A percentile compares a stretch with the other conserved stretches of the same genome.
These are phyloP conservation scores for Lichtheimia corymbifera DNA, from an alignment of 371 early-diverging fungal genomes.

Conservation along the genomic window DNA sequence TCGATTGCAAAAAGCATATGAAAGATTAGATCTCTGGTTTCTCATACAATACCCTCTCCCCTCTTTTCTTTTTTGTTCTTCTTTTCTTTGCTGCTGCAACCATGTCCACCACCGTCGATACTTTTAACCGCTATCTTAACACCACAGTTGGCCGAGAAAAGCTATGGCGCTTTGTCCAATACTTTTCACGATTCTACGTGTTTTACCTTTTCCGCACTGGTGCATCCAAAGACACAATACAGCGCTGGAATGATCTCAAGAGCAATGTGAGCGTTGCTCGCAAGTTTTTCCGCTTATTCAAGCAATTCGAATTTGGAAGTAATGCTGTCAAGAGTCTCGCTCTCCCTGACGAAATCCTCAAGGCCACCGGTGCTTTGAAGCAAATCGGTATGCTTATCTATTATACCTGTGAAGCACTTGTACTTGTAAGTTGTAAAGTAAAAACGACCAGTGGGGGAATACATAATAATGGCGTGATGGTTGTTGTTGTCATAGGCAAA, in stretches of 20 bases:
- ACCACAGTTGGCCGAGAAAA: slow-evolving; percentile 84
- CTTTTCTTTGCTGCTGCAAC: background rate
- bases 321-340: slow-evolving; percentile 52
- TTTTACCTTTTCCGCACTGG: slow-evolving; percentile 57
- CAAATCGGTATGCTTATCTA: slow-evolving; percentile 60
- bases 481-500: slow-evolving; percentile 22
- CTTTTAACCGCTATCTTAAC: slow-evolving; percentile 49
- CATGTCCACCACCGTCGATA: slow-evolving; percentile 22
- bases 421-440: slow-evolving; percentile 42
- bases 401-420: slow-evolving; percentile 57
- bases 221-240: slow-evolving; percentile 52
- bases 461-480: background rate
- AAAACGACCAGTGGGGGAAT: background rate
- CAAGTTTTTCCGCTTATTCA: slow-evolving; percentile 57
- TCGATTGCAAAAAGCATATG: too few species aligned
- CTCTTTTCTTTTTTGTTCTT: background rate
- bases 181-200: slow-evolving; percentile 69
- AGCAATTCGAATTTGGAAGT: slow-evolving; percentile 65
- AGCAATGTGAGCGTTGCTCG: slow-evolving; percentile 61
- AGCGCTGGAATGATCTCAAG: slow-evolving; percentile 59
- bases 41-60: too few species aligned
- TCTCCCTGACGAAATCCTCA: slow-evolving; percentile 55
- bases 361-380: slow-evolving; percentile 47
- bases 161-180: slow-evolving; percentile 74
- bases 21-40: too few species aligned